Base-by-base conservation (phyloP, 129 eudicot species). In the Logfia minima region DNA sequence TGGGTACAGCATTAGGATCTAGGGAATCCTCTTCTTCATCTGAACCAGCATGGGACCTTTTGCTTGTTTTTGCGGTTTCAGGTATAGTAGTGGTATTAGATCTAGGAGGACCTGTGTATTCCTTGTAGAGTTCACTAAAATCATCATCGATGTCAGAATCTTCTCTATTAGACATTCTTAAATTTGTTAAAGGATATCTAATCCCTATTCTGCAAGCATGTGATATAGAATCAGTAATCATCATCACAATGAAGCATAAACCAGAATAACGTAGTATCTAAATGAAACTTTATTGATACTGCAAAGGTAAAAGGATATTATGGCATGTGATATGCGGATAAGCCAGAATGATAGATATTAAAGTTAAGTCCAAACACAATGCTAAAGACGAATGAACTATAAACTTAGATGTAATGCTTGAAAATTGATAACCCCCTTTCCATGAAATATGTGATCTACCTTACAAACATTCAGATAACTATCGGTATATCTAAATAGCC, bases 1-100 rank as follows among this genome's bases (percentile, higher is more conserved):
- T 95, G 24, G 99, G 99, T 34, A 95, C 95, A 66, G 99, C 99
- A 84, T 92, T 89, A 34, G 99, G 99, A 51, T 95, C 99, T 17
- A 81, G 86, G 61, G 81, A 31, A 64, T 88, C 92, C 84, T 92
- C 91, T 83, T 95, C 99, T 86, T 88, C 97, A 71, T 91, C 97
- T 4, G 96, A 88, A 32, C 88, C 93, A 55, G 88, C 86, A 77
- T 71, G 89, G 4, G 99, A 86, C 81, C 92, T 81, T 83, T 89
- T 92, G 68, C 74, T 88, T 66, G 81, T 72, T 60, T 75, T 85
- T 67, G 83, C 53, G 43, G 73, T 82, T 18, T 89, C 91, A 26
- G 86, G 83, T 43, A 37, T 73, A 63, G 78, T 77, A 17, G 83
- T 68, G 10, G 85, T 85, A 28, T 78, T 87, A 45, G 90, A 79